These are phyloP conservation scores for Phytophthora rubi DNA, from an alignment of 352 stramenopile genomes.

Conservation along the genomic window DNA sequence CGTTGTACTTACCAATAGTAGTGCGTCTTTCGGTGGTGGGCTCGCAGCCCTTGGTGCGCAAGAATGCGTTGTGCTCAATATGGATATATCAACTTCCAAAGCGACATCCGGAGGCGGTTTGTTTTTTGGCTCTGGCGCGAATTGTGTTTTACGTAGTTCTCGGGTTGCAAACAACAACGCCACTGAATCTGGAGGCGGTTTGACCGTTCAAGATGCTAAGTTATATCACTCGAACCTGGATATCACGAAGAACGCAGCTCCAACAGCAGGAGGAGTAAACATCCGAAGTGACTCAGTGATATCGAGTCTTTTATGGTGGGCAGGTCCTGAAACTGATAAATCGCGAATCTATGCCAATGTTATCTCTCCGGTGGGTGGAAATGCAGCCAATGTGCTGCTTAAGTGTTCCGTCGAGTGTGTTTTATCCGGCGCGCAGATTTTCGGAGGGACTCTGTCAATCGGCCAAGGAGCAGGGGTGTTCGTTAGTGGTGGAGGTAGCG, in stretches of 20 bases:
- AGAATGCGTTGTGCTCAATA: constrained; percentile 27
- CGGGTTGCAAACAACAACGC: constrained; percentile 33
- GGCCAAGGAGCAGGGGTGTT: constrained; percentile 44
- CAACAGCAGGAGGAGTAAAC: constrained; percentile 37
- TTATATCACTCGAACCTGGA: constrained; percentile 45
- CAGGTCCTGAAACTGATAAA: neutral
- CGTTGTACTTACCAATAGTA: constrained; percentile 16
- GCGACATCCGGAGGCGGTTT: constrained; percentile 38
- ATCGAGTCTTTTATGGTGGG: constrained; percentile 9
- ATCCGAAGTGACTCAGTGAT: constrained; percentile 13
- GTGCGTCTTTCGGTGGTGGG: constrained; percentile 37
- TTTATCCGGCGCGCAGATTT: constrained; percentile 34
- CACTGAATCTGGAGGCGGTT: constrained; percentile 33
- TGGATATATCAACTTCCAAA: constrained; percentile 24
- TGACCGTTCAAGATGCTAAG: constrained; percentile 34
- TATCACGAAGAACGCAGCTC: constrained; percentile 33
- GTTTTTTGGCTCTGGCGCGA: constrained; percentile 30
- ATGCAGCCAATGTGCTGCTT: constrained; percentile 42
- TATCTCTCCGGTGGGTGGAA: constrained; percentile 10
- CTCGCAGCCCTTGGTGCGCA: constrained; percentile 25
- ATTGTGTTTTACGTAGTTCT: constrained; percentile 36
- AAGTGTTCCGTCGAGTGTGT: constrained; percentile 28
- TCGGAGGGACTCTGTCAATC: constrained; percentile 15
- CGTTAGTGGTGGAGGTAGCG: constrained; percentile 31
- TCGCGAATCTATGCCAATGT: constrained; percentile 39